phyloP scores from a whole-genome alignment of 2,329 filamentous ascomycete species.

The Metarhizium sp. region DNA sequence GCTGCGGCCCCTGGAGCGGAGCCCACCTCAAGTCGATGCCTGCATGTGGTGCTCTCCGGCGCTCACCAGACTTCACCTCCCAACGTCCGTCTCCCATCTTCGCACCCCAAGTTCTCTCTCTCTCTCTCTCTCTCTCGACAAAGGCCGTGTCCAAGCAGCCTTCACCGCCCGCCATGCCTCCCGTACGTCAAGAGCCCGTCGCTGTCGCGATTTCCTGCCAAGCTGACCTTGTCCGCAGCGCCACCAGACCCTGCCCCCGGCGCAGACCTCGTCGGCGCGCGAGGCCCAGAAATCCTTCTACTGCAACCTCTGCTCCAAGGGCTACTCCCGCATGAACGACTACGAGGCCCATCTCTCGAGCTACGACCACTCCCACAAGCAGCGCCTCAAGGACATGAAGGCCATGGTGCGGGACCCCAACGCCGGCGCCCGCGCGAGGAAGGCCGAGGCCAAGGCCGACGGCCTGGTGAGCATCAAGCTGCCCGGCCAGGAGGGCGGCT shows the following conservation, averaged over 20 bases:
- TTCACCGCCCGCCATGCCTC: constrained; percentile 36
- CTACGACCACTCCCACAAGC: constrained; percentile 93
- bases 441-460: constrained; percentile 61
- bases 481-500: constrained; percentile 21
- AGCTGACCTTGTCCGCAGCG: constrained; percentile 26
- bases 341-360: constrained; percentile 90
- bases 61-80: neutral
- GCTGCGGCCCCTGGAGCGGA: neutral
- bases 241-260: constrained; percentile 47
- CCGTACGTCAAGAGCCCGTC: constrained; percentile 37
- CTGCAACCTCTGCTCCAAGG: constrained; percentile 83
- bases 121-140: no score
- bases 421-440: constrained; percentile 54
- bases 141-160: neutral
- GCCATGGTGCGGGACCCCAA: constrained; percentile 66
- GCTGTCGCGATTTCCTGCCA: constrained; percentile 32
- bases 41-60: no score
- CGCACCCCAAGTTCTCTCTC: no score
- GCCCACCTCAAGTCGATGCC: neutral
- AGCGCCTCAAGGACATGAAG: constrained; percentile 82
- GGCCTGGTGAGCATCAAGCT: constrained; percentile 61
- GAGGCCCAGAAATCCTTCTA: constrained; percentile 75
- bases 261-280: constrained; percentile 55
- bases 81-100: no score
- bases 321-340: constrained; percentile 90